These are phyloP conservation scores for Scortechinia acanthostroma DNA, from an alignment of 2,329 filamentous ascomycete genomes.

Conservation along the genomic window DNA sequence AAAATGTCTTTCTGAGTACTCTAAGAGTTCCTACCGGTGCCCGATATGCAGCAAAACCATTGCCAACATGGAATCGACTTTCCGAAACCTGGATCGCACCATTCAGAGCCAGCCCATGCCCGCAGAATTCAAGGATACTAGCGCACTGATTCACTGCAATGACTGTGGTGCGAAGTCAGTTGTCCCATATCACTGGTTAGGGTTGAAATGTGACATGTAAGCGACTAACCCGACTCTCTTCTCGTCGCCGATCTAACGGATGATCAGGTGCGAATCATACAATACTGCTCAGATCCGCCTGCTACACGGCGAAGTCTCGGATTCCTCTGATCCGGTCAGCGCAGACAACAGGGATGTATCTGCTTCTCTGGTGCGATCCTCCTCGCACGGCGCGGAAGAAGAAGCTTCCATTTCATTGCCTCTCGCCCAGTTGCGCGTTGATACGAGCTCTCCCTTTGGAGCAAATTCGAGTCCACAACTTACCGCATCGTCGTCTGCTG, in stretches of 20 bases:
- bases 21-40: slow-evolving; percentile 66
- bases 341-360: neutral
- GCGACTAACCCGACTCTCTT: neutral
- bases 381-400: neutral
- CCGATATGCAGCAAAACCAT: slow-evolving; percentile 69
- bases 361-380: neutral
- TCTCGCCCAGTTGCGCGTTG: neutral
- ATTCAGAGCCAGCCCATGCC: slow-evolving; percentile 69
- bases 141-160: slow-evolving; percentile 65
- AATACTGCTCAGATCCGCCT: slow-evolving; percentile 32
- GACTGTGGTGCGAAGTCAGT: slow-evolving; percentile 64
- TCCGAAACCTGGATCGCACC: slow-evolving; percentile 62
- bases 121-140: slow-evolving; percentile 49
- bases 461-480: neutral
- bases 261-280: slow-evolving; percentile 25
- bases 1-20: slow-evolving; percentile 62
- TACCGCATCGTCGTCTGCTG: neutral
- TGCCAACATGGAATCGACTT: slow-evolving; percentile 70
- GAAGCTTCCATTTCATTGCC: neutral
- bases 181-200: slow-evolving; percentile 69
- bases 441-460: neutral
- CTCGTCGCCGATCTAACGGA: neutral
- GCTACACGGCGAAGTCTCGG: slow-evolving; percentile 13
- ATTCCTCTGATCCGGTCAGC: slow-evolving; percentile 10
- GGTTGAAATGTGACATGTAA: slow-evolving; percentile 53